Evolutionary conservation across 805 yeast genomes (phyloP).

Genomic region (Teunomyces aglyptinius): DNA sequence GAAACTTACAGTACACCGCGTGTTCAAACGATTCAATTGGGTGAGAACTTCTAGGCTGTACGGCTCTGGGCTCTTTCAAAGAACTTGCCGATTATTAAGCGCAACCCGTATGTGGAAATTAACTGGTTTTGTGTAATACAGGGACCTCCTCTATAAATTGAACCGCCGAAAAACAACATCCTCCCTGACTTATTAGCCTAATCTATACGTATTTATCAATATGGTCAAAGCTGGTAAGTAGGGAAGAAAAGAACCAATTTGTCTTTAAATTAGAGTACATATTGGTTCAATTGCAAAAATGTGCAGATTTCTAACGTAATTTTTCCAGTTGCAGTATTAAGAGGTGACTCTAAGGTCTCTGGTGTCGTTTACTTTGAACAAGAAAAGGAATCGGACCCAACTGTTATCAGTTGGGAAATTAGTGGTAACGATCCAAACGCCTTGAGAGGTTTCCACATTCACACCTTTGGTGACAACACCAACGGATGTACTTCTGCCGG

Average conservation of each 20-base stretch:
- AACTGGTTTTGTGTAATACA: constrained; percentile 1
- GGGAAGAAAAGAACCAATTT: background rate
- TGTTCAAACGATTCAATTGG: background rate
- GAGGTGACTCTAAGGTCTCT: constrained; percentile 89
- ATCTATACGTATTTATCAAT: constrained; percentile 17
- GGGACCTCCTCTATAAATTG: constrained; percentile 1
- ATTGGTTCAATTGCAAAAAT: constrained; percentile 1
- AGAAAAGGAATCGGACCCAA: constrained; percentile 71
- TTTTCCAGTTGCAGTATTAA: constrained; percentile 79
- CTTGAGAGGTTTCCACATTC: constrained; percentile 95
- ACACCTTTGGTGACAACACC: constrained; percentile 97
- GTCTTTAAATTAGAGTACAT: background rate
- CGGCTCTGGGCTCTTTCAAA: no score
- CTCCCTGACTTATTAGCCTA: background rate
- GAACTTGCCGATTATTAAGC: background rate
- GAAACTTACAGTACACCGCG: no score
- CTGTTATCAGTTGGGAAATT: constrained; percentile 85
- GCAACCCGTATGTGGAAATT: background rate
- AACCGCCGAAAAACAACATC: background rate
- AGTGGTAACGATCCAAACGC: constrained; percentile 87
- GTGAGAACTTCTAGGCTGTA: background rate
- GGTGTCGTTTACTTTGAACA: constrained; percentile 91
- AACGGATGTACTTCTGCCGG: constrained; percentile 99
- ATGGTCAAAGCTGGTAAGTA: constrained; percentile 69
- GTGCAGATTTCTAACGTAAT: constrained; percentile 12